These are phyloP conservation scores for Anthracocystis panici-leucophaei DNA, from an alignment of 1,284 basidiomycete species.

Conservation along the genomic window DNA sequence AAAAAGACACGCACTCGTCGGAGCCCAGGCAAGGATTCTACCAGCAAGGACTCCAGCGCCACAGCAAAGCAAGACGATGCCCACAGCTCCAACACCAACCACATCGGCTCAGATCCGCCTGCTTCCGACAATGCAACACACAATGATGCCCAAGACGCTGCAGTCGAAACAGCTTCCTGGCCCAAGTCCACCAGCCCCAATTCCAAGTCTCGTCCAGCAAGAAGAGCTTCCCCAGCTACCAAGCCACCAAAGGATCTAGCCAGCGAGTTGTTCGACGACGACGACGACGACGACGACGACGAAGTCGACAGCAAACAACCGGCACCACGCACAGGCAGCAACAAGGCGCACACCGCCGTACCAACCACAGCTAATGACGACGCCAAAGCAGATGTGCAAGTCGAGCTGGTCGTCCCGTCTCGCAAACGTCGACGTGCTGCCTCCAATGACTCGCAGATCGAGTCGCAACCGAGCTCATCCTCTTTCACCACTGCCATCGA, in stretches of 20 bases:
- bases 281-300: slow-evolving; percentile 15
- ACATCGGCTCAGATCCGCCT: neutral
- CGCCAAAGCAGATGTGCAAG: neutral
- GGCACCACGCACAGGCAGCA: neutral
- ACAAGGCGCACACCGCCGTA: neutral
- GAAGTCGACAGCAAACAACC: neutral
- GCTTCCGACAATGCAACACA: neutral
- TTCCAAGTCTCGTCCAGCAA: neutral
- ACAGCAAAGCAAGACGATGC: neutral
- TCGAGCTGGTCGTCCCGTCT: slow-evolving; percentile 3
- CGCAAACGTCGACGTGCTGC: slow-evolving; percentile 33
- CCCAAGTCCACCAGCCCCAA: neutral
- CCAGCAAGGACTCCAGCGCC: slow-evolving; percentile 9
- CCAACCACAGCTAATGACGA: neutral
- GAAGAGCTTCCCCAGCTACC: slow-evolving; percentile 5
- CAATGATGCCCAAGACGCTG: neutral
- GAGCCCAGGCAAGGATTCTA: slow-evolving; percentile 20
- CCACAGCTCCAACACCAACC: neutral
- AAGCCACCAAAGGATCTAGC: slow-evolving; percentile 17
- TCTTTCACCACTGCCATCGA: slow-evolving; percentile 31
- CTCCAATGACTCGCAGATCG: slow-evolving; percentile 20
- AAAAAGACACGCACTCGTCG: slow-evolving; percentile 23
- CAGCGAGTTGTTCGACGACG: slow-evolving; percentile 25
- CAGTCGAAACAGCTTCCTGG: neutral
- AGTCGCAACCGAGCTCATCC: slow-evolving; percentile 28